Evolutionary conservation across 495 filamentous ascomycete genomes (phyloP).

Genomic region (Tuber borchii): DNA sequence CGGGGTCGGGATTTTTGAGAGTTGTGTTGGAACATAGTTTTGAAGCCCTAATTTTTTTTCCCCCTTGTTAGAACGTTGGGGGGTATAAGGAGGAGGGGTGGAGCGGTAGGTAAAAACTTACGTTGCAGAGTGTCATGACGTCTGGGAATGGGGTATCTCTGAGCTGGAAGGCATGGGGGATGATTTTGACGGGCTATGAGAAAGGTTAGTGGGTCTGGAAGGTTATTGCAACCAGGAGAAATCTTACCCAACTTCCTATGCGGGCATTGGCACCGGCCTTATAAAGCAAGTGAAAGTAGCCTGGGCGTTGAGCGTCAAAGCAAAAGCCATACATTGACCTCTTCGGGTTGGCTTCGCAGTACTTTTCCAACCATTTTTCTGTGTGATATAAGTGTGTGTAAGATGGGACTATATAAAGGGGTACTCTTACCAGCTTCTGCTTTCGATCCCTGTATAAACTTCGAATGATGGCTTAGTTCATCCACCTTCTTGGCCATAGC

Average conservation of each 20-base stretch:
- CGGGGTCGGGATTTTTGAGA: constrained; percentile 33
- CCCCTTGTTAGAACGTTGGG: constrained; percentile 2
- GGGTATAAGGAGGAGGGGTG: not conserved
- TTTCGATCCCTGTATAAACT: constrained; percentile 74
- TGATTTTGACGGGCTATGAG: constrained; percentile 63
- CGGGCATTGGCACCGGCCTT: constrained; percentile 71
- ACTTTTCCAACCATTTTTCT: constrained; percentile 94
- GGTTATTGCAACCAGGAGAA: not conserved
- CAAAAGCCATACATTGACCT: constrained; percentile 92
- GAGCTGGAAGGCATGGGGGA: constrained; percentile 84
- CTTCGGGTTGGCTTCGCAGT: constrained; percentile 90
- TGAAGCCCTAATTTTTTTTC: constrained; percentile 33
- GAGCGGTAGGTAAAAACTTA: constrained; percentile 17
- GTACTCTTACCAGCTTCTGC: constrained; percentile 70
- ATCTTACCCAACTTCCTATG: constrained; percentile 60
- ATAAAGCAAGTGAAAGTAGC: constrained; percentile 93
- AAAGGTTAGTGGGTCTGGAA: not conserved
- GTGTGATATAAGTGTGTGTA: constrained; percentile 35
- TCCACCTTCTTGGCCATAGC: constrained; percentile 97
- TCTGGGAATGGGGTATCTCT: constrained; percentile 81
- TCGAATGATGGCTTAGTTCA: constrained; percentile 83
- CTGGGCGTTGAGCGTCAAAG: constrained; percentile 81
- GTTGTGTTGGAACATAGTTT: constrained; percentile 39
- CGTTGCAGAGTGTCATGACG: constrained; percentile 90
- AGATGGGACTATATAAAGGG: constrained; percentile 9